phyloP scores from a whole-genome alignment of 2,329 filamentous ascomycete genomes.

The Onygenales sp. region DNA sequence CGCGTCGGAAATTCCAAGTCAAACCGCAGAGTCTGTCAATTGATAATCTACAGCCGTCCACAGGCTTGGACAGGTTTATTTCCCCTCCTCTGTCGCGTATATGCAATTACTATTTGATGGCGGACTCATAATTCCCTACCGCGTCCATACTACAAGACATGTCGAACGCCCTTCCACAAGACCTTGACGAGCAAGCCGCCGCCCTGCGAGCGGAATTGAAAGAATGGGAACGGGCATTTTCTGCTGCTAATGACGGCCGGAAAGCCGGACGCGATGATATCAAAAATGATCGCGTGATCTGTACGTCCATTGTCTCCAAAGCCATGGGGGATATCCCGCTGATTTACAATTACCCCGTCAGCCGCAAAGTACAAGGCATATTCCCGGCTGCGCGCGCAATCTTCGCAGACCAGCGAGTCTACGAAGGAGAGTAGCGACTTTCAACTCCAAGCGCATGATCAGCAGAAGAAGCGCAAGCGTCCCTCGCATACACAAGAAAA shows the following conservation, averaged over 20 bases:
- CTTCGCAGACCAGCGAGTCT: conserved; percentile 3
- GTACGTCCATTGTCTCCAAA: conserved; percentile 18
- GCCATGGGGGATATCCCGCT: background rate
- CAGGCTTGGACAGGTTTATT: too few species aligned
- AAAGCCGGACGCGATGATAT: conserved; percentile 40
- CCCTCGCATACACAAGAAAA: conserved; percentile 15
- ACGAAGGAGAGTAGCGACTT: conserved; percentile 22
- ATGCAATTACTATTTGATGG: too few species aligned
- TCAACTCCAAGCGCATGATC: conserved; percentile 9
- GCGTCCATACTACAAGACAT: background rate
- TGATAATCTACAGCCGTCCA: too few species aligned
- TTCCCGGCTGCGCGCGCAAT: conserved; percentile 26
- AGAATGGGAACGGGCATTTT: conserved; percentile 38
- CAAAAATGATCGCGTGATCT: conserved; percentile 35
- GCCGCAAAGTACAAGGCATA: conserved; percentile 42
- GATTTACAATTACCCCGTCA: conserved; percentile 9
- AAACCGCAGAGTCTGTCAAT: too few species aligned
- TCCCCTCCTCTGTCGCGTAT: too few species aligned
- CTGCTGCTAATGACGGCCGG: conserved; percentile 30
- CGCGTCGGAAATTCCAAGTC: too few species aligned
- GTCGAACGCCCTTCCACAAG: background rate
- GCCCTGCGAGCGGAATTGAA: conserved; percentile 36
- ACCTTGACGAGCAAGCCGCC: conserved; percentile 16
- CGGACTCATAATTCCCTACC: too few species aligned
- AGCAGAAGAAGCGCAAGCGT: conserved; percentile 14